These are phyloP conservation scores for Globisporangium middletonii DNA, from an alignment of 352 stramenopile species.

Conservation along the genomic window DNA sequence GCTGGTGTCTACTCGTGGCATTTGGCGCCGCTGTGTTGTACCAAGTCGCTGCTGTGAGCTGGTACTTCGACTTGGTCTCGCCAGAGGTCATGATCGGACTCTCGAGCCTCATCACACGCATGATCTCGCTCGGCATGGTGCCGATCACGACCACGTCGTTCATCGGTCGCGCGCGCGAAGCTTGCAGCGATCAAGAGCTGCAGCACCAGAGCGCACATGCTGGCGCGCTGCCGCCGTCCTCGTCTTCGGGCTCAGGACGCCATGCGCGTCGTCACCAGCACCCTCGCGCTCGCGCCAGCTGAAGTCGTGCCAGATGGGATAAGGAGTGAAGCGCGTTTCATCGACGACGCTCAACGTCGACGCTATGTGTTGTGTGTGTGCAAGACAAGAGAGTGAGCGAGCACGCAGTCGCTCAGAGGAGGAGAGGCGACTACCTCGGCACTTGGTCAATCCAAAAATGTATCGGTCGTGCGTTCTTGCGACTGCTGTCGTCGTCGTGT, in stretches of 20 bases:
- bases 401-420: too few species aligned
- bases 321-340: too few species aligned
- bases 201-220: neutral
- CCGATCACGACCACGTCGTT: constrained; percentile 68
- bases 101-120: constrained; percentile 61
- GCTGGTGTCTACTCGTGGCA: constrained; percentile 38
- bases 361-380: too few species aligned
- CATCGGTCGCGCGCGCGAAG: constrained; percentile 27
- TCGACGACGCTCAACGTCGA: too few species aligned
- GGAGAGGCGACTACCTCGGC: too few species aligned
- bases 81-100: constrained; percentile 45
- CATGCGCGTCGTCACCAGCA: constrained; percentile 13
- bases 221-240: neutral
- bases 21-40: constrained; percentile 38
- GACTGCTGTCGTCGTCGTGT: too few species aligned
- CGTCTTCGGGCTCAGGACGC: neutral
- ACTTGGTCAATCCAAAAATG: too few species aligned
- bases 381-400: too few species aligned
- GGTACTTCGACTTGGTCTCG: constrained; percentile 33
- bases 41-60: constrained; percentile 37
- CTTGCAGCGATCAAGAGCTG: constrained; percentile 28
- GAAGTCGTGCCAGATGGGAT: neutral
- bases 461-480: too few species aligned
- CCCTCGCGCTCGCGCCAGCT: constrained; percentile 28
- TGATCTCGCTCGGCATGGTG: constrained; percentile 69